Evolutionary conservation across 2,329 filamentous ascomycete species (phyloP).

Genomic region (Stachybotrys echinatus): DNA sequence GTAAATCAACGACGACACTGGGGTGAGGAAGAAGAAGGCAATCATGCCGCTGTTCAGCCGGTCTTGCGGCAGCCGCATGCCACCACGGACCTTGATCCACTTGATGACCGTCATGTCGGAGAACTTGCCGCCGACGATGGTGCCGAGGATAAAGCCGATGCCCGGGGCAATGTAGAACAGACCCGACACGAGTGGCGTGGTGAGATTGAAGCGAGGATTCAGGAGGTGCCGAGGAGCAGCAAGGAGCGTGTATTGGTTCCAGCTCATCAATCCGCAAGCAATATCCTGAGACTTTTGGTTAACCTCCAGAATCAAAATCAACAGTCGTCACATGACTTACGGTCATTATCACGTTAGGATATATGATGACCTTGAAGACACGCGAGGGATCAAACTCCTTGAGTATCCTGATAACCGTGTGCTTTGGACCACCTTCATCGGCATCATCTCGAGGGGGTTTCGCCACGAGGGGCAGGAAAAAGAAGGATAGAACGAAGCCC

Average conservation of each 20-base stretch:
- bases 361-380: neutral
- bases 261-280: neutral
- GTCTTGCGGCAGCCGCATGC: neutral
- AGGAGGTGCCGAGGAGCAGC: neutral
- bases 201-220: neutral
- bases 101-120: neutral
- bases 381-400: neutral
- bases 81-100: neutral
- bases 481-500: neutral
- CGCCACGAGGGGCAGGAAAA: neutral
- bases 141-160: neutral
- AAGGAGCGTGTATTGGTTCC: conserved; percentile 1
- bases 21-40: neutral
- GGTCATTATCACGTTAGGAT: neutral
- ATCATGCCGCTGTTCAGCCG: neutral
- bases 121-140: neutral
- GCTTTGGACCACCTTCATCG: neutral
- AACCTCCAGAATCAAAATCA: neutral
- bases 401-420: neutral
- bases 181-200: neutral
- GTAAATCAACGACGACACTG: neutral
- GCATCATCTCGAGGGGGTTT: neutral
- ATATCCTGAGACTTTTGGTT: neutral
- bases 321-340: neutral
- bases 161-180: conserved; percentile 1